Evolutionary conservation across 106 monocot species (phyloP), one percentile per base, ranked within the genome.

Genomic region (Dendrobium huoshanense): DNA sequence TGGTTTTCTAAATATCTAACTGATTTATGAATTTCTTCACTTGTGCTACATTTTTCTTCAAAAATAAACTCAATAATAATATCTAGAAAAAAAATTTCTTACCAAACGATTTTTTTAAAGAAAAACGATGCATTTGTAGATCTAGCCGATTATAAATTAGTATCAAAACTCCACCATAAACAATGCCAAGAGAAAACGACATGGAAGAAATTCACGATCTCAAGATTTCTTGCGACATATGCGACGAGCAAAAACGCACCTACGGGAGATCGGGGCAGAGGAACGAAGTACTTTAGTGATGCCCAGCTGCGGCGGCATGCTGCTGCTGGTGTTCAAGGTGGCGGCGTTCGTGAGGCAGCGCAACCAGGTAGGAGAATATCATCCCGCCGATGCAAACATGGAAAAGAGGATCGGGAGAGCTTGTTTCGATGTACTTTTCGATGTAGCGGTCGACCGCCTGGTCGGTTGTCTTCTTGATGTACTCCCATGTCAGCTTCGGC

Each of bases 381-480:
- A 95, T 95, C 19, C 94, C 94, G 4, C 94, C 98, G 85, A 89
- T 81, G 89, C 92, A 92, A 75, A 98, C 81, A 84, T 98, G 94
- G 87, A 85, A 95, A 54, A 98, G 55, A 4, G 98, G 98, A 41
- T 98, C 84, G 54, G 86, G 41, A 59, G 98, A 98, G 78, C 94
- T 85, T 31, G 98, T 98, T 77, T 98, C 94, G 85, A 98, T 98
- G 91, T 95, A 98, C 89, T 95, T 98, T 68, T 94, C 94, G 75
- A 91, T 89, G 94, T 95, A 98, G 75, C 85, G 84, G 65, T 98
- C 98, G 45, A 89, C 81, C 8, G 88, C 88, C 76, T 84, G 81
- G 79, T 88, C 89, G 49, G 83, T 41, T 58, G 85, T 59, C 79
- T 89, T 88, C 94, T 95, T 98, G 79, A 88, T 78, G 88, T 91